These are phyloP conservation scores for Dendrobium chrysotoxum DNA, from an alignment of 106 monocot species.

Conservation along the genomic window DNA sequence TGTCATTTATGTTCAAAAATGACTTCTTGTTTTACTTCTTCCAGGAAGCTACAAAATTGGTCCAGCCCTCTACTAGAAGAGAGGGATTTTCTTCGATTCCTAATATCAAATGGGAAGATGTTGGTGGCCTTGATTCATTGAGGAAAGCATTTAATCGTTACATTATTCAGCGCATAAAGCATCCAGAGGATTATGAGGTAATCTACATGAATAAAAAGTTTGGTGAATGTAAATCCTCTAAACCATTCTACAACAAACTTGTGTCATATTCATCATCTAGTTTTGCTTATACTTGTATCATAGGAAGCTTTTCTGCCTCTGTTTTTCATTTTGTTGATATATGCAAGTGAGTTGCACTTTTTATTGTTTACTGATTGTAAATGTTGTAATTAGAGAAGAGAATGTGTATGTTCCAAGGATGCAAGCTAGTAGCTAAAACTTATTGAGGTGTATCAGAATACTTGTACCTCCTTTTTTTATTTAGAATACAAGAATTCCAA, in stretches of 20 bases:
- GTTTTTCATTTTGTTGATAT: no score
- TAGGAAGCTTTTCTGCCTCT: not conserved
- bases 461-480: not conserved
- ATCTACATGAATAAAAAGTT: not conserved
- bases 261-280: not conserved
- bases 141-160: slow-evolving; percentile 63
- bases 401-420: no score
- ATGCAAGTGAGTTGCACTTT: no score
- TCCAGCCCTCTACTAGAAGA: slow-evolving; percentile 84
- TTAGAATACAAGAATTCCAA: not conserved
- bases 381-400: no score
- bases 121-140: slow-evolving; percentile 74
- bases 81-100: slow-evolving; percentile 97
- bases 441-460: not conserved
- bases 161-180: slow-evolving; percentile 71
- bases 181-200: slow-evolving; percentile 81
- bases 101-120: slow-evolving; percentile 84
- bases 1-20: slow-evolving; percentile 1
- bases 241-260: not conserved
- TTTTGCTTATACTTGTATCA: not conserved
- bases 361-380: no score
- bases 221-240: not conserved
- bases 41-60: slow-evolving; percentile 67
- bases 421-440: not conserved
- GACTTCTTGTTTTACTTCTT: slow-evolving; percentile 8